Base-by-base conservation (phyloP, 2,329 filamentous ascomycete species). In the Parafenestella ontariensis region DNA sequence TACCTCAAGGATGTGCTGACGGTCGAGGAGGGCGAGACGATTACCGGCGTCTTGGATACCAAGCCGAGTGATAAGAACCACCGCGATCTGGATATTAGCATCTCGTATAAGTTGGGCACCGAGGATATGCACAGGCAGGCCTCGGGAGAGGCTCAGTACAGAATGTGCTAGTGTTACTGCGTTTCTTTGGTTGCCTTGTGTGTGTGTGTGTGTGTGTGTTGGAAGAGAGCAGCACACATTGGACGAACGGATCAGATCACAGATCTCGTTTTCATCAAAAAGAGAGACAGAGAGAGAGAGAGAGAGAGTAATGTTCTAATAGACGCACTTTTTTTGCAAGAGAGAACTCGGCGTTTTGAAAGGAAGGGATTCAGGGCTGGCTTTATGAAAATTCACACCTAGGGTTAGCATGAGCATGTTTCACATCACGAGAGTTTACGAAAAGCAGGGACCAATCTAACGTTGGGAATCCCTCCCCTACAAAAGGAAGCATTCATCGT, bases 1-100 rank as follows among this genome's bases (percentile, higher is more conserved):
- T 99, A 99, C 81, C 84, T 99, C 61, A 87, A 90, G 71, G 93
- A 99, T 66, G 91, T 96, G 29, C 82, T 99, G 62, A 98, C 93
- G 17, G 92, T 96, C 33, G 89, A 96, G 77, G 85, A 91, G 72
- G 92, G 89, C 52, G 95, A 99, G 82, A 83, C 86, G 70, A 83
- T 99, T 56, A 79, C 81, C 56, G 91, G 91, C 70, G 81, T 83
- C 28, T 81, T 99, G 36, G 83, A 87, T 61, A 96, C 94, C 81
- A 89, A 88, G 78, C 95, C 95, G 48, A 99, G 96, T 76, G 84
- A 89, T 61, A 93, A 95, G 85, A 98, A 99, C 83, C 88, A 89
- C 76, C 89, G 95, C 64, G 95, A 99, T 76, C 84, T 99, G 50
- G 95, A 99, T 77, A 96, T 99, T 74, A 87, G 85, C 70, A 86